Evolutionary conservation across 208 protist species (phyloP).

Genomic region (Leishmania arabica): DNA sequence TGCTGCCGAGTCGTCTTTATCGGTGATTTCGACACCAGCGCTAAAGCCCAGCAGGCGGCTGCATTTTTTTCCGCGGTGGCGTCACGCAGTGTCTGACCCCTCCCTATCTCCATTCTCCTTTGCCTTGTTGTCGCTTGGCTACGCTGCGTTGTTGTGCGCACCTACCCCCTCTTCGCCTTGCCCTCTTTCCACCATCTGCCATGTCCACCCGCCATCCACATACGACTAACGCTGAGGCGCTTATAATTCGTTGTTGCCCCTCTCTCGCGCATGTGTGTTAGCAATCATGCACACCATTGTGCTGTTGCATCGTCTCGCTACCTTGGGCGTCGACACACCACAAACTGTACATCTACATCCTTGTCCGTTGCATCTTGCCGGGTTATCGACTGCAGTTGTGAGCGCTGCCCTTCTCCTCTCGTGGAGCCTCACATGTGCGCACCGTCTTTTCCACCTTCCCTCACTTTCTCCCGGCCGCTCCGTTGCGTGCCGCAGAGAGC

Average conservation of each 20-base stretch:
- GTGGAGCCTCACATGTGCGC: not conserved
- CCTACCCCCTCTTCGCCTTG: not conserved
- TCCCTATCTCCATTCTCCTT: not conserved
- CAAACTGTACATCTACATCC: not conserved
- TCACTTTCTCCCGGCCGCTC: not conserved
- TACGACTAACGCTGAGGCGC: not conserved
- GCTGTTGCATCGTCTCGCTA: not conserved
- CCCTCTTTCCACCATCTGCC: not conserved
- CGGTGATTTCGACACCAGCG: conserved; percentile 24
- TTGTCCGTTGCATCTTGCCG: not conserved
- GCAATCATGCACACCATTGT: not conserved
- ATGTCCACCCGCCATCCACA: not conserved
- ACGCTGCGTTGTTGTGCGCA: not conserved
- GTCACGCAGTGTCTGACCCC: not conserved
- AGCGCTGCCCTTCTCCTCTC: not conserved
- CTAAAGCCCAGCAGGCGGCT: conserved; percentile 13
- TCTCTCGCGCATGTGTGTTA: not conserved
- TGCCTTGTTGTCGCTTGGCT: not conserved
- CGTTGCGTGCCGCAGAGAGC: not conserved
- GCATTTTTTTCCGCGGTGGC: conserved; percentile 23
- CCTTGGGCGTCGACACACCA: not conserved
- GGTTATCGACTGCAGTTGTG: not conserved
- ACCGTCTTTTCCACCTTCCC: not conserved
- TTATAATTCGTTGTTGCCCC: not conserved
- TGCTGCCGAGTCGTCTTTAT: conserved; percentile 41